These are phyloP conservation scores for Lomentospora prolificans DNA, from an alignment of 2,329 filamentous ascomycete genomes.

Conservation along the genomic window DNA sequence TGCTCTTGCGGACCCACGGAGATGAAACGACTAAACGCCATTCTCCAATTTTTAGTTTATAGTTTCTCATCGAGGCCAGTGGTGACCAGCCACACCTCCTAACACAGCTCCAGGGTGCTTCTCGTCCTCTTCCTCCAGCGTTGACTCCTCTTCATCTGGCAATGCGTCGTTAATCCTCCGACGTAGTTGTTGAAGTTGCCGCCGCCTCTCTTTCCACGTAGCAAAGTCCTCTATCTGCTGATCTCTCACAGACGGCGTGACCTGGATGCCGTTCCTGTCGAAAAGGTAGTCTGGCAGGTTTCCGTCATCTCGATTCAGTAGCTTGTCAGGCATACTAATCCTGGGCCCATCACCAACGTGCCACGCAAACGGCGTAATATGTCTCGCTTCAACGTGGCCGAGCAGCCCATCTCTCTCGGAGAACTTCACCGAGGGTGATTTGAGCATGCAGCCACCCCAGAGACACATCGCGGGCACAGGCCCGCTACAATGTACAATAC, in stretches of 20 bases:
- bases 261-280: slow-evolving; percentile 40
- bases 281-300: slow-evolving; percentile 40
- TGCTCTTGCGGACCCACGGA: background rate
- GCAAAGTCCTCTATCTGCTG: slow-evolving; percentile 40
- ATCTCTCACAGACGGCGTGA: slow-evolving; percentile 46
- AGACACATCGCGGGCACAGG: slow-evolving; percentile 18
- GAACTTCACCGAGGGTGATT: background rate
- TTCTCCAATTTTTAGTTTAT: no score
- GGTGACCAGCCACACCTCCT: background rate
- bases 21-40: background rate
- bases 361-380: slow-evolving; percentile 45
- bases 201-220: slow-evolving; percentile 33
- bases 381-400: slow-evolving; percentile 42
- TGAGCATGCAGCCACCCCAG: slow-evolving; percentile 31
- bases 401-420: slow-evolving; percentile 24
- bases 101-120: background rate
- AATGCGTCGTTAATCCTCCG: slow-evolving; percentile 35
- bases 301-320: slow-evolving; percentile 13
- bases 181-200: slow-evolving; percentile 33
- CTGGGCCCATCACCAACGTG: slow-evolving; percentile 49
- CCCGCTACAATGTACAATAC: slow-evolving; percentile 33
- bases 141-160: slow-evolving; percentile 29
- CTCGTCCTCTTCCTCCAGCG: slow-evolving; percentile 12
- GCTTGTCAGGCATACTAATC: slow-evolving; percentile 22
- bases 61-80: background rate